These are phyloP conservation scores for Hordeum marinum DNA, from an alignment of 176 grass and related monocot genomes.

Conservation along the genomic window DNA sequence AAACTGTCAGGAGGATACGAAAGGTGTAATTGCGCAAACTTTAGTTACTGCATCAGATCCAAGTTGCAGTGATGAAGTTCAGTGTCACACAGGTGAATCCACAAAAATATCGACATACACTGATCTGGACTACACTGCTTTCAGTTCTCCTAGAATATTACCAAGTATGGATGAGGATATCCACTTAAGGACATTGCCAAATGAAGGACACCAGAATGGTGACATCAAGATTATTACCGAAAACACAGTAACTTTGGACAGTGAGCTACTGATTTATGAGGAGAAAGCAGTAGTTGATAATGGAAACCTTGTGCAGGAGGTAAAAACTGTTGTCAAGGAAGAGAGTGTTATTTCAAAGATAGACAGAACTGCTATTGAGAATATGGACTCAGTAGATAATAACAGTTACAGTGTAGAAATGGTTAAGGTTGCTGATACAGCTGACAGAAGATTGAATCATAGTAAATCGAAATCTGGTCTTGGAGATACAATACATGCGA, in stretches of 20 bases:
- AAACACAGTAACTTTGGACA: conserved; percentile 46
- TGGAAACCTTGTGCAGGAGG: conserved; percentile 41
- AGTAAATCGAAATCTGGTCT: conserved; percentile 14
- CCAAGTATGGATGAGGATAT: conserved; percentile 18
- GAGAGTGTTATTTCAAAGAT: conserved; percentile 31
- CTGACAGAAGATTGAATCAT: conserved; percentile 26
- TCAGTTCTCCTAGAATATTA: conserved; percentile 29
- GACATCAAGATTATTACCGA: conserved; percentile 57
- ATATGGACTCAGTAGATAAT: conserved; percentile 20
- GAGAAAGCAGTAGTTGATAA: conserved; percentile 89
- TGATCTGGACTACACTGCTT: conserved; percentile 29
- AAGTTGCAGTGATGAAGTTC: conserved; percentile 37
- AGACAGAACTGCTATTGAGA: conserved; percentile 9
- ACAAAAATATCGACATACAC: conserved; percentile 33
- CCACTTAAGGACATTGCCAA: conserved; percentile 19
- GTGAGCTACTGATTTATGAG: conserved; percentile 61
- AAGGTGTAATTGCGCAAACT: conserved; percentile 61
- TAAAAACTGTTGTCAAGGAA: conserved; percentile 64
- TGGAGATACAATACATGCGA: conserved; percentile 30
- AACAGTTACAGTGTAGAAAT: conserved; percentile 22
- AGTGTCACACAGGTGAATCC: conserved; percentile 15
- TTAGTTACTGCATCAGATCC: conserved; percentile 44
- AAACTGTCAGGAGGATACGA: conserved; percentile 56
- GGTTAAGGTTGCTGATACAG: conserved; percentile 23
- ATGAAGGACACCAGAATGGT: conserved; percentile 32